Percentiles rank a stretch among this genome's conserved stretches.
Evolutionary conservation across 345 rosid genomes (phyloP).

Genomic region (Corymbia maculata): DNA sequence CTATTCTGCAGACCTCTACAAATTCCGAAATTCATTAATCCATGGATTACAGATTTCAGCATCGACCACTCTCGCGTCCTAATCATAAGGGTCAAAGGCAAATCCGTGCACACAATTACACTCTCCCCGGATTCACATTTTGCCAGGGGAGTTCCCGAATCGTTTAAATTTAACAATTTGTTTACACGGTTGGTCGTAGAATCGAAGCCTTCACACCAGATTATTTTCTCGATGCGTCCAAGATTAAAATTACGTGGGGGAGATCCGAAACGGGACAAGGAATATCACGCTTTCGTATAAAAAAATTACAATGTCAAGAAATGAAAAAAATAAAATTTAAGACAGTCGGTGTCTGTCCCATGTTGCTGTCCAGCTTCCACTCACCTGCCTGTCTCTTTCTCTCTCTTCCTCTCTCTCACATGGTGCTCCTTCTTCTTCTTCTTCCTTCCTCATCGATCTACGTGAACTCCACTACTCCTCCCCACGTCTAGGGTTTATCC

Average conservation of each 20-base stretch:
- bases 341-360: background rate
- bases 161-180: background rate
- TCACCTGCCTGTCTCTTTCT: background rate
- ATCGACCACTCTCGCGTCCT: background rate
- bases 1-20: background rate
- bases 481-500: background rate
- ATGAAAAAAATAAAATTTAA: background rate
- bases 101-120: background rate
- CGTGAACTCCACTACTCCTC: background rate
- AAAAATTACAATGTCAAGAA: background rate
- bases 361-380: background rate
- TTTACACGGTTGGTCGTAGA: background rate
- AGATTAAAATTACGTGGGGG: background rate
- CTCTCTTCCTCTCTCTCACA: background rate
- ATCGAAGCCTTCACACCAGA: background rate
- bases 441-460: background rate
- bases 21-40: background rate
- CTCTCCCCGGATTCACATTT: background rate
- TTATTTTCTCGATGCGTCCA: background rate
- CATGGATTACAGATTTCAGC: background rate
- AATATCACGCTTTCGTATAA: background rate
- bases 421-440: background rate
- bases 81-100: too few species aligned
- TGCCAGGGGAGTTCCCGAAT: rapidly evolving
- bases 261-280: background rate